A percentile compares a stretch with the other conserved stretches of the same genome.
Conservation (phyloP, 306 rosid species). For the Calophaca sinica region DNA sequence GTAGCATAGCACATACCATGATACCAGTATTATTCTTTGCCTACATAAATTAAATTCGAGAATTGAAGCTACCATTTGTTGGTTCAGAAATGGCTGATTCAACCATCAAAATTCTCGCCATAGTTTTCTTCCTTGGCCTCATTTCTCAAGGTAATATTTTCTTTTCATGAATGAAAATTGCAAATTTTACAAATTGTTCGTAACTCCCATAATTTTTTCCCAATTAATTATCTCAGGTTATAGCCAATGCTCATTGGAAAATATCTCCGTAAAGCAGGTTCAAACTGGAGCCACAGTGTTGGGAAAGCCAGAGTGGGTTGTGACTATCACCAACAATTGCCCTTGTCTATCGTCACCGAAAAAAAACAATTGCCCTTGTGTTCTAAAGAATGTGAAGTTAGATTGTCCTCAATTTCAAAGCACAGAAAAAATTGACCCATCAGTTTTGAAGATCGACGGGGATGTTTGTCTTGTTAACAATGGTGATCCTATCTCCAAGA, state of each 20-base stretch:
- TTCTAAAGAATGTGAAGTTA: slow-evolving; percentile 39
- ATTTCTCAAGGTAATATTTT: neutral
- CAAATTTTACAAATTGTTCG: neutral
- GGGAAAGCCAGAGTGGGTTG: slow-evolving; percentile 53
- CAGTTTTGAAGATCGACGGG: slow-evolving; percentile 16
- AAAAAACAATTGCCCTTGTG: slow-evolving; percentile 40
- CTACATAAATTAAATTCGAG: neutral
- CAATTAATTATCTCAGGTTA: slow-evolving; percentile 39
- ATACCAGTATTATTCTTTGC: no score
- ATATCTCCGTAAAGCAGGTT: slow-evolving; percentile 37
- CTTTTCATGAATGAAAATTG: neutral
- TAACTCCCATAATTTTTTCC: no score
- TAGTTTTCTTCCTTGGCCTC: neutral
- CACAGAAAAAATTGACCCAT: slow-evolving; percentile 29
- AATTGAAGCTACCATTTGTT: neutral
- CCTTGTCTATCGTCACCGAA: no score
- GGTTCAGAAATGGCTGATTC: neutral
- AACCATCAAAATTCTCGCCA: neutral
- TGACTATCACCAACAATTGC: slow-evolving; percentile 27
- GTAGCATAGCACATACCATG: no score
- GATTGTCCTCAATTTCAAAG: slow-evolving; percentile 50
- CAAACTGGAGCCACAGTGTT: slow-evolving; percentile 39
- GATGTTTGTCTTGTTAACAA: slow-evolving; percentile 42
- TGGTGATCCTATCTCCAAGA: slow-evolving; percentile 38
- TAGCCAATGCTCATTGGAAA: slow-evolving; percentile 25